Evolutionary conservation across 208 protist genomes (phyloP).

Genomic region (Acanthamoeba castellanii): DNA sequence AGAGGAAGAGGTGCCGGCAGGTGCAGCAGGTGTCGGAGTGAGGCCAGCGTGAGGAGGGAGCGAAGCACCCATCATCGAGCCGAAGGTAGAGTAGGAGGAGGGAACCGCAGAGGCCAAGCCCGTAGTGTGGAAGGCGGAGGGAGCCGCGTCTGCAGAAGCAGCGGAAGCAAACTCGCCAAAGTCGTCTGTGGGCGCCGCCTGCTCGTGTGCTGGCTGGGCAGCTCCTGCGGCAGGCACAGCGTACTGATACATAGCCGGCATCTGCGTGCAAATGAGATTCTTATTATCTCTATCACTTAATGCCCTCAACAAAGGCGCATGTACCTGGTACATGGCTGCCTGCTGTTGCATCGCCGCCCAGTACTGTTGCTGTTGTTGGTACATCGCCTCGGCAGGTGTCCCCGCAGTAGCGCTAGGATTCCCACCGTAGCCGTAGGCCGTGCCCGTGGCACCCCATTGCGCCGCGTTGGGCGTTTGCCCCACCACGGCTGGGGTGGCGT

Average conservation of each 20-base stretch:
- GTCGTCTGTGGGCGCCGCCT: background rate
- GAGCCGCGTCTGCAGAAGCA: background rate
- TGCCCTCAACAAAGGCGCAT: background rate
- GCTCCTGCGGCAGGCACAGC: background rate
- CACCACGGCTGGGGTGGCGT: background rate
- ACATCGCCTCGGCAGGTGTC: constrained; percentile 1
- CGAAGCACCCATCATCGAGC: background rate
- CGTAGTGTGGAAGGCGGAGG: background rate
- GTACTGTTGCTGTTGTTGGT: constrained; percentile 15
- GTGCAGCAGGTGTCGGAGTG: background rate
- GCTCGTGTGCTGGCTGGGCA: background rate
- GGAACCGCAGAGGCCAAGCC: background rate
- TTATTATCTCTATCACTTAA: background rate
- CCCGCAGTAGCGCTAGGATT: background rate
- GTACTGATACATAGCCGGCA: constrained; percentile 19
- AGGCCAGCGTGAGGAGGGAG: background rate
- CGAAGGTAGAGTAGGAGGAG: background rate
- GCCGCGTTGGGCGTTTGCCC: background rate
- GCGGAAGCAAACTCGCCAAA: constrained; percentile 22
- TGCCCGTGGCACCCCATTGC: background rate
- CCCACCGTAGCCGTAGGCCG: background rate
- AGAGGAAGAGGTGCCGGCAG: background rate
- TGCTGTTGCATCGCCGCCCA: constrained; percentile 8
- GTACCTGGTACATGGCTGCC: constrained; percentile 8
- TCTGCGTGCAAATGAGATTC: background rate